Evolutionary conservation across 2,329 filamentous ascomycete species (phyloP).

Genomic region (Fonsecaea multimorphosa): DNA sequence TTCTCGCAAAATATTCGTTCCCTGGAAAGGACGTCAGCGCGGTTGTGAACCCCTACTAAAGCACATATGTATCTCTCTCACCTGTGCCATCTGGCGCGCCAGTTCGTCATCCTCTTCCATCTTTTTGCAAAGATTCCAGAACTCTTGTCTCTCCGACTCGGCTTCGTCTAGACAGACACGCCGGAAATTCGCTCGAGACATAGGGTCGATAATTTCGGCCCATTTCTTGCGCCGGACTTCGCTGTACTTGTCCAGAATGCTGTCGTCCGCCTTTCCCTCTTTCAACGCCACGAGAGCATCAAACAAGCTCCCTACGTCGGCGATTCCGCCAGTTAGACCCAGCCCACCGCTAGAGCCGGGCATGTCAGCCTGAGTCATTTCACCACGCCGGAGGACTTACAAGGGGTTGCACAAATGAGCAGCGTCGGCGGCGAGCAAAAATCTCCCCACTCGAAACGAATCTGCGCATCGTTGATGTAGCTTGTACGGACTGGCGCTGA

Average conservation of each 20-base stretch:
- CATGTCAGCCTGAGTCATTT: background rate
- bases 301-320: slow-evolving; percentile 66
- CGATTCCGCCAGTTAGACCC: slow-evolving; percentile 68
- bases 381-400: slow-evolving; percentile 16
- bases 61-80: slow-evolving; percentile 10
- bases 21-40: slow-evolving; percentile 18
- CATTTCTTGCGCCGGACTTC: slow-evolving; percentile 50
- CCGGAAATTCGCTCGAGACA: slow-evolving; percentile 52
- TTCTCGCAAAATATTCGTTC: slow-evolving; percentile 29
- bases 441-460: slow-evolving; percentile 62
- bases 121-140: slow-evolving; percentile 46
- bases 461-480: slow-evolving; percentile 67
- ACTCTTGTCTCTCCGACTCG: slow-evolving; percentile 46
- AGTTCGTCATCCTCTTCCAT: slow-evolving; percentile 43
- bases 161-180: slow-evolving; percentile 45
- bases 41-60: background rate
- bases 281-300: slow-evolving; percentile 62
- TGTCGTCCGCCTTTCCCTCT: slow-evolving; percentile 47
- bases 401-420: slow-evolving; percentile 62
- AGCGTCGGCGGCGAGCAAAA: slow-evolving; percentile 66
- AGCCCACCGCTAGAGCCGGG: slow-evolving; percentile 57
- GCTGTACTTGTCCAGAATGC: slow-evolving; percentile 53
- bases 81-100: slow-evolving; percentile 31
- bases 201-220: slow-evolving; percentile 48
- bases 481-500: slow-evolving; percentile 65